These are phyloP conservation scores for Rhynchosporium graminicola DNA, from an alignment of 2,329 filamentous ascomycete genomes.

Conservation along the genomic window DNA sequence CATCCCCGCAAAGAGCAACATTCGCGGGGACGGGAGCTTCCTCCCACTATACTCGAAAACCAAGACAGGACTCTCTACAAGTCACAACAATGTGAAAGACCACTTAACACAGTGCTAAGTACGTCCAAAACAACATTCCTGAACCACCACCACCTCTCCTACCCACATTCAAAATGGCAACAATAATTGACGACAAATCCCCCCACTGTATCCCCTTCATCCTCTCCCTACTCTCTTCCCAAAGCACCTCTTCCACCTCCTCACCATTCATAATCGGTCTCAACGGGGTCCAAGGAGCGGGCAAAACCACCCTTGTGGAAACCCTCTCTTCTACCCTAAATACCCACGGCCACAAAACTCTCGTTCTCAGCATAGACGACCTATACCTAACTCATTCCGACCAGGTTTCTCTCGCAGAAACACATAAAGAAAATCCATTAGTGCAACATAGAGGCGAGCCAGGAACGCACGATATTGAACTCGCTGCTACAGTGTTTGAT, in stretches of 20 bases:
- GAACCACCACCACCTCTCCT: neutral
- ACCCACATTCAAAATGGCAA: slow-evolving; percentile 27
- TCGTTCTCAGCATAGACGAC: slow-evolving; percentile 67
- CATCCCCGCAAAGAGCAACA: neutral
- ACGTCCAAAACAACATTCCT: neutral
- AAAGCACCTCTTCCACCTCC: slow-evolving; percentile 38
- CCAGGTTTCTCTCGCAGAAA: slow-evolving; percentile 54
- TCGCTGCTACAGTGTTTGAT: slow-evolving; percentile 56
- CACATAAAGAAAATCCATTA: slow-evolving; percentile 59
- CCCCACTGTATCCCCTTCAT: slow-evolving; percentile 78
- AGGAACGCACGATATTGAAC: slow-evolving; percentile 62
- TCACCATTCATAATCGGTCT: slow-evolving; percentile 80
- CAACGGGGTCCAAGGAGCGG: slow-evolving; percentile 88
- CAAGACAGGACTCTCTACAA: neutral
- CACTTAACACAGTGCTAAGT: neutral
- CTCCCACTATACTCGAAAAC: neutral
- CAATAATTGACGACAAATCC: slow-evolving; percentile 75
- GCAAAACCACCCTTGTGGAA: slow-evolving; percentile 85
- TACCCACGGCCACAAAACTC: slow-evolving; percentile 53
- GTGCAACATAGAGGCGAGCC: slow-evolving; percentile 64
- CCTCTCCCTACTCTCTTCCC: slow-evolving; percentile 56
- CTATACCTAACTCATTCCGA: slow-evolving; percentile 64
- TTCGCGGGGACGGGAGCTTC: slow-evolving; percentile 7
- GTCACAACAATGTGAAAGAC: neutral
- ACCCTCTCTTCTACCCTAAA: slow-evolving; percentile 59